These are phyloP conservation scores for Rhynchosporium secalis DNA, from an alignment of 2,329 filamentous ascomycete species.

Conservation along the genomic window DNA sequence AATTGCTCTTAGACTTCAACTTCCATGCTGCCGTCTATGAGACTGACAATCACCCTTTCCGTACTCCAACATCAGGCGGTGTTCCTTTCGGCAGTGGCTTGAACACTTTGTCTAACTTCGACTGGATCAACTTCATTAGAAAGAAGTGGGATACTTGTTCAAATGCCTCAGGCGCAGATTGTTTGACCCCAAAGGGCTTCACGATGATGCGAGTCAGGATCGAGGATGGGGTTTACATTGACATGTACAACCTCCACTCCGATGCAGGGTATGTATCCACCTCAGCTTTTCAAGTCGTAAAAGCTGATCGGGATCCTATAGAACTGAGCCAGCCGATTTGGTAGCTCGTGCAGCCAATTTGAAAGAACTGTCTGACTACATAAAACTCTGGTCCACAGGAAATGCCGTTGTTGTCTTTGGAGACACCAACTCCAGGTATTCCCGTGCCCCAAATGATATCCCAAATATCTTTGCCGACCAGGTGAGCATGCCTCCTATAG, in stretches of 20 bases:
- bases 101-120: constrained; percentile 61
- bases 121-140: constrained; percentile 56
- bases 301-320: constrained; percentile 24
- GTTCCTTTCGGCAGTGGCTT: constrained; percentile 63
- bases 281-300: neutral
- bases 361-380: constrained; percentile 58
- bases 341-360: constrained; percentile 59
- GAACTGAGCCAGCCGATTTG: constrained; percentile 51
- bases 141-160: constrained; percentile 61
- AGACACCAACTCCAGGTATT: constrained; percentile 67
- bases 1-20: constrained; percentile 53
- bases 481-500: neutral
- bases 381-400: constrained; percentile 54
- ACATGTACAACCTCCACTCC: constrained; percentile 66
- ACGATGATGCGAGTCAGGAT: constrained; percentile 62
- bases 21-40: constrained; percentile 64
- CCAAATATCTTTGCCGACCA: constrained; percentile 48
- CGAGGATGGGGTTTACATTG: constrained; percentile 55
- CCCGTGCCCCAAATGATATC: constrained; percentile 51
- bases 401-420: constrained; percentile 65
- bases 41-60: constrained; percentile 58
- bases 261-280: constrained; percentile 56
- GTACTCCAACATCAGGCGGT: constrained; percentile 65
- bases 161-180: constrained; percentile 56
- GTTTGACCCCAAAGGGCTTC: constrained; percentile 69